Evolutionary conservation across 805 yeast genomes (phyloP).

Genomic region (Torulaspora delbrueckii): DNA sequence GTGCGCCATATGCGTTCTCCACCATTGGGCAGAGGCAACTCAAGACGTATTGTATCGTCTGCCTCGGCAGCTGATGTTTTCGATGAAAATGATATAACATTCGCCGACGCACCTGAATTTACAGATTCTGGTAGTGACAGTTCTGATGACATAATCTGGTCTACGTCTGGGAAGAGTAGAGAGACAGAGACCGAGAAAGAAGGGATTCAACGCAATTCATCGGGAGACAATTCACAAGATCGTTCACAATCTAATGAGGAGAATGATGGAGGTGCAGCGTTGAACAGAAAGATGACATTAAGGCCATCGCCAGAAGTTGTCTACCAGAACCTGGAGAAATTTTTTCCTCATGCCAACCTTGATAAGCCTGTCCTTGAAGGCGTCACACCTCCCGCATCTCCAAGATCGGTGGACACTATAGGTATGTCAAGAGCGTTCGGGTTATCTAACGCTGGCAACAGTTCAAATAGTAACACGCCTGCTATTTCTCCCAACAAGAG

Average conservation of each 20-base stretch:
- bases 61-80: slow-evolving; percentile 48
- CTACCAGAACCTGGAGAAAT: slow-evolving; percentile 83
- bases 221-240: neutral
- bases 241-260: neutral
- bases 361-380: slow-evolving; percentile 88
- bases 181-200: neutral
- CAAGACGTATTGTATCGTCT: slow-evolving; percentile 35
- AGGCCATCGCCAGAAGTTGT: slow-evolving; percentile 95
- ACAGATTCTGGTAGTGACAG: slow-evolving; percentile 50
- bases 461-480: neutral
- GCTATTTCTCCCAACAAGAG: slow-evolving; percentile 1
- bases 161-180: slow-evolving; percentile 1
- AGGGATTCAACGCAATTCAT: neutral
- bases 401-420: slow-evolving; percentile 31
- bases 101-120: slow-evolving; percentile 65
- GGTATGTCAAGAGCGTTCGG: slow-evolving; percentile 6
- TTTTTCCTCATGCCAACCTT: slow-evolving; percentile 86
- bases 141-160: slow-evolving; percentile 26
- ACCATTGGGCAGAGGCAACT: slow-evolving; percentile 27
- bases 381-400: slow-evolving; percentile 54
- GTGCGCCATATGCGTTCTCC: slow-evolving; percentile 26
- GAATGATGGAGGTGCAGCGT: neutral
- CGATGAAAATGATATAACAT: slow-evolving; percentile 65
- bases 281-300: slow-evolving; percentile 52
- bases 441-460: neutral